Base-by-base conservation (phyloP, 2,329 filamentous ascomycete genomes). In the Nemania sp. region DNA sequence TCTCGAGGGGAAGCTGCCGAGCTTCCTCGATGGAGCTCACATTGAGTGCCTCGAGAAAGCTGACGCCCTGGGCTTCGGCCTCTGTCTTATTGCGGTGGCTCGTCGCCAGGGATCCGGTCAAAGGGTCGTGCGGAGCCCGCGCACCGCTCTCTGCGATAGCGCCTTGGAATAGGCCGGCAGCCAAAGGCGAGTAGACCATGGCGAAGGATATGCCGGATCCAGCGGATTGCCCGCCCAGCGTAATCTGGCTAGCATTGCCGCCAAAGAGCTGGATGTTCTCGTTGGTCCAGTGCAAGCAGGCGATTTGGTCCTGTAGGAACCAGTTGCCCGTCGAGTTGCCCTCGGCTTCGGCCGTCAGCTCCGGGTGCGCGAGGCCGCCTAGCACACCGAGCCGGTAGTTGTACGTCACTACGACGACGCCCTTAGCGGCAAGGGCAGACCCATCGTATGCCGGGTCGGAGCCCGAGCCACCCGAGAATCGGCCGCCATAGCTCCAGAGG, bases 201-300 rank as follows among this genome's bases (percentile, higher is more conserved):
- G 35, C 35, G 5, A 41, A 11, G 6, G 35, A 10, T 5, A 41
- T 41, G 35, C 35, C 35, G 15, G 35, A 41, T 3, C 35, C 35
- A 11, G 35, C 35, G 11, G 35, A 41, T 11, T 41, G 35, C 13
- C 35, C 35, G 35, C 35, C 35, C 6, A 41, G 35, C 8, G 35
- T 41, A 11, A 41, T 41, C 35, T 41, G 41, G 41, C 41, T 45
- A 18, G 41, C 2, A 18, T 45, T 45, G 41, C 41, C 41, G 41
- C 41, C 41, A 20, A 45, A 45, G 2, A n/a, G 18, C 41, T 45
- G 41, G 41, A 45, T 45, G 41, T 45, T 45, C 41, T 45, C 41
- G 41, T 45, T 45, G 41, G 41, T 45, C 41, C 41, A 45, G 41
- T 45, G 41, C 41, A 45, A 20, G 41, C 41, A 45, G 41, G 41